A percentile compares a stretch with the other conserved stretches of the same genome.
Conservation (phyloP, 2,329 filamentous ascomycete species). For the Colletotrichum aenigma region DNA sequence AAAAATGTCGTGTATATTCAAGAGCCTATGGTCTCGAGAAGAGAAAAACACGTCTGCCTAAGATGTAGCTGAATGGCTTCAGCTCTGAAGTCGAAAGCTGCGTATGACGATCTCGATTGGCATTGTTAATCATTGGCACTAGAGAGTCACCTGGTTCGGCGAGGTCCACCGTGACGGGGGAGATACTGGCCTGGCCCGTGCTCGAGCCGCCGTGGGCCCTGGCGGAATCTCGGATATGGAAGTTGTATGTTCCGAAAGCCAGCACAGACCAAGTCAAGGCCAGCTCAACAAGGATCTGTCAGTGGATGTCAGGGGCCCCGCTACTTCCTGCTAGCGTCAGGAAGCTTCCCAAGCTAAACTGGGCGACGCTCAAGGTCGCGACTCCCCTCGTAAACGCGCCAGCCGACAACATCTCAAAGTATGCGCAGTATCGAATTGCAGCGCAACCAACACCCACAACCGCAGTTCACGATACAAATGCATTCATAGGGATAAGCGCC, state of each 20-base stretch:
- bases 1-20: not conserved
- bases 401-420: conserved; percentile 2
- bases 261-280: not conserved
- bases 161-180: not conserved
- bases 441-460: not conserved
- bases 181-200: not conserved
- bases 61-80: not conserved
- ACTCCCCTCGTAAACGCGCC: conserved; percentile 12
- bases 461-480: not conserved
- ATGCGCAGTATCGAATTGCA: not conserved
- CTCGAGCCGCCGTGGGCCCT: not conserved
- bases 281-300: not conserved
- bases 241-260: not conserved
- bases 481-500: not conserved
- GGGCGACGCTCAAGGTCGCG: conserved; percentile 3
- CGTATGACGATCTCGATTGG: not conserved
- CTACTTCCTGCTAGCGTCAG: not conserved
- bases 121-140: not conserved
- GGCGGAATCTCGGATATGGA: not conserved
- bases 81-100: not conserved
- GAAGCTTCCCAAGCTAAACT: conserved; percentile 17
- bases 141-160: not conserved
- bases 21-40: not conserved
- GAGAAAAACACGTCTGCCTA: not conserved
- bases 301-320: conserved; percentile 9